Percentiles rank a stretch among this genome's conserved stretches.
These are phyloP conservation scores for Geotrichum cucujoidarum DNA, from an alignment of 1,139 yeast species.

Conservation along the genomic window DNA sequence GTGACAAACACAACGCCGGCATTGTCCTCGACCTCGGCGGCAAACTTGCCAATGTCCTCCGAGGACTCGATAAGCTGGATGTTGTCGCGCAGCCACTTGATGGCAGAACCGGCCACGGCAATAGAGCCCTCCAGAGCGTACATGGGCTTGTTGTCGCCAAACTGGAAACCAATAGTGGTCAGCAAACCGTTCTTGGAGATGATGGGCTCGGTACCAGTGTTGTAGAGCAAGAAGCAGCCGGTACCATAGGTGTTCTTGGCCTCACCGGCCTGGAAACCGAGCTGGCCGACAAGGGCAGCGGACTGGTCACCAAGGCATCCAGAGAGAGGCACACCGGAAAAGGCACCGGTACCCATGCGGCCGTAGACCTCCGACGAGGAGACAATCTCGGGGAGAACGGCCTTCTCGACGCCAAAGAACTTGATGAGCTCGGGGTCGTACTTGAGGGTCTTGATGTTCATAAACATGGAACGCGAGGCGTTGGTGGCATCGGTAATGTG, in stretches of 20 bases:
- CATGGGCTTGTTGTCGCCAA: constrained; percentile 70
- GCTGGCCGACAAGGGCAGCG: constrained; percentile 88
- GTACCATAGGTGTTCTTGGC: constrained; percentile 98
- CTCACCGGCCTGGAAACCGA: constrained; percentile 76
- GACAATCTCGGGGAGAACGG: constrained; percentile 71
- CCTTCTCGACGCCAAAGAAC: constrained; percentile 68
- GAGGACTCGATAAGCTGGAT: constrained; percentile 75
- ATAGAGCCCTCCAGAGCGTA: constrained; percentile 93
- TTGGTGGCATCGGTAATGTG: constrained; percentile 86
- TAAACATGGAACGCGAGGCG: constrained; percentile 86
- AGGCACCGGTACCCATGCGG: constrained; percentile 36
- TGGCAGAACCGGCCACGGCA: constrained; percentile 93
- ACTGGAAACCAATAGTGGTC: constrained; percentile 88
- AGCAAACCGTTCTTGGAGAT: constrained; percentile 75
- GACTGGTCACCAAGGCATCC: constrained; percentile 96
- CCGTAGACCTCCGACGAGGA: constrained; percentile 82
- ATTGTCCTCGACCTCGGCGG: constrained; percentile 70
- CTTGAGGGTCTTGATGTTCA: constrained; percentile 71
- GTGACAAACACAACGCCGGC: constrained; percentile 96
- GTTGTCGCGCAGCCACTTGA: constrained; percentile 92
- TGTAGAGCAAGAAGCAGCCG: constrained; percentile 86
- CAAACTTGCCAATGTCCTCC: constrained; percentile 86
- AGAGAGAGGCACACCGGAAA: constrained; percentile 62
- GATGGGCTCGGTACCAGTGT: constrained; percentile 60
- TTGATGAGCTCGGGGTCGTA: constrained; percentile 73